Evolutionary conservation across 441 rosid species (phyloP).

Genomic region (Populus hybrid): DNA sequence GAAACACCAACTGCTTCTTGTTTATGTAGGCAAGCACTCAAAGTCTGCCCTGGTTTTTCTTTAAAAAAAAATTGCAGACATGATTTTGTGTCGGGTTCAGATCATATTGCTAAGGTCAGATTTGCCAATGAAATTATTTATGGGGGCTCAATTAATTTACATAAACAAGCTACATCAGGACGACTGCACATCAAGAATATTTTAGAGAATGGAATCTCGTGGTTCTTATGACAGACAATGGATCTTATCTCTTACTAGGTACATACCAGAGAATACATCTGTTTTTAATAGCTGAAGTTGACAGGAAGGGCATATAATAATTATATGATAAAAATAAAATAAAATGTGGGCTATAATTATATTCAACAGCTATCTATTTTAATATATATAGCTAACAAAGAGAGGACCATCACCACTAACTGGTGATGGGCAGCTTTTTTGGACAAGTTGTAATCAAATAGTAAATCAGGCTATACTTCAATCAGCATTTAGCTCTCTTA

Average conservation of each 20-base stretch:
- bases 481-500: no score
- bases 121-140: background rate
- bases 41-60: background rate
- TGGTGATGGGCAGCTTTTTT: slow-evolving; percentile 1
- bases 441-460: background rate
- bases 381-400: background rate
- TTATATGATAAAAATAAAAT: background rate
- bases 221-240: slow-evolving; percentile 17
- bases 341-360: background rate
- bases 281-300: slow-evolving; percentile 20
- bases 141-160: background rate
- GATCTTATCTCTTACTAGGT: slow-evolving; percentile 19
- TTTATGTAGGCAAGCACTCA: background rate
- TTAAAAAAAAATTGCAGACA: background rate
- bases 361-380: background rate
- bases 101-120: background rate
- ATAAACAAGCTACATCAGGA: background rate
- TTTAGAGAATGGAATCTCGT: slow-evolving; percentile 29
- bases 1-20: background rate
- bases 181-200: background rate
- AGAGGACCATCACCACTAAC: slow-evolving; percentile 23
- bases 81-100: background rate
- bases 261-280: slow-evolving; percentile 22
- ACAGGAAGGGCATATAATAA: slow-evolving; percentile 1
- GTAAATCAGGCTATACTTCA: no score